Evolutionary conservation across 1,284 basidiomycete genomes (phyloP).

Genomic region (Flammula alnicola): DNA sequence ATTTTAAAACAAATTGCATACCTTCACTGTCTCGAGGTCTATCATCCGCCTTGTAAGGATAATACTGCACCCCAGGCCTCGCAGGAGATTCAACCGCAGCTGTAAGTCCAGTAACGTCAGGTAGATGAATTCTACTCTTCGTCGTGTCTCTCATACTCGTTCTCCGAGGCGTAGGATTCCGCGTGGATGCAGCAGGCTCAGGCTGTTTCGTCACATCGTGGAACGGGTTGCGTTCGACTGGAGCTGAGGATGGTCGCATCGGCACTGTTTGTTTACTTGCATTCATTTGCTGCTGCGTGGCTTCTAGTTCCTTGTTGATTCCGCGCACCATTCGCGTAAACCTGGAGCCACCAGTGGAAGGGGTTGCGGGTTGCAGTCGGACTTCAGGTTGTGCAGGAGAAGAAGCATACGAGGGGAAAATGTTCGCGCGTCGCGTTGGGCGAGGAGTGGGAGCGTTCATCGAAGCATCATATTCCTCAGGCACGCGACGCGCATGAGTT

Average conservation of each 20-base stretch:
- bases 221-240: slow-evolving; percentile 34
- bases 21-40: slow-evolving; percentile 64
- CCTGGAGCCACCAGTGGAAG: slow-evolving; percentile 52
- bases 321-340: slow-evolving; percentile 64
- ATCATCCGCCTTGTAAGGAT: slow-evolving; percentile 48
- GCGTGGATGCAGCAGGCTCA: slow-evolving; percentile 4
- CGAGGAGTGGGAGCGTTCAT: slow-evolving; percentile 41
- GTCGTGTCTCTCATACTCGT: slow-evolving; percentile 24
- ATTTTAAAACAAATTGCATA: slow-evolving; percentile 27
- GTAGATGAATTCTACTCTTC: slow-evolving; percentile 54
- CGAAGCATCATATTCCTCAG: slow-evolving; percentile 23
- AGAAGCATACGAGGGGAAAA: slow-evolving; percentile 36
- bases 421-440: slow-evolving; percentile 32
- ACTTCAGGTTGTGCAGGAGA: slow-evolving; percentile 58
- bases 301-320: slow-evolving; percentile 56
- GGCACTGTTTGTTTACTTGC: not conserved
- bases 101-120: slow-evolving; percentile 81
- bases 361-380: slow-evolving; percentile 60
- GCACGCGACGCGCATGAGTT: slow-evolving; percentile 24
- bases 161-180: slow-evolving; percentile 26
- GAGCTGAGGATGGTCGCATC: slow-evolving; percentile 14
- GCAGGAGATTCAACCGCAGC: slow-evolving; percentile 73
- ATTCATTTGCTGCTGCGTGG: slow-evolving; percentile 22
- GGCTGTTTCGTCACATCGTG: slow-evolving; percentile 20
- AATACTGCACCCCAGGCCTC: slow-evolving; percentile 55